A percentile compares a stretch with the other conserved stretches of the same genome.
phyloP scores from a whole-genome alignment of 2,329 filamentous ascomycete species.

The Juglanconis sp. region DNA sequence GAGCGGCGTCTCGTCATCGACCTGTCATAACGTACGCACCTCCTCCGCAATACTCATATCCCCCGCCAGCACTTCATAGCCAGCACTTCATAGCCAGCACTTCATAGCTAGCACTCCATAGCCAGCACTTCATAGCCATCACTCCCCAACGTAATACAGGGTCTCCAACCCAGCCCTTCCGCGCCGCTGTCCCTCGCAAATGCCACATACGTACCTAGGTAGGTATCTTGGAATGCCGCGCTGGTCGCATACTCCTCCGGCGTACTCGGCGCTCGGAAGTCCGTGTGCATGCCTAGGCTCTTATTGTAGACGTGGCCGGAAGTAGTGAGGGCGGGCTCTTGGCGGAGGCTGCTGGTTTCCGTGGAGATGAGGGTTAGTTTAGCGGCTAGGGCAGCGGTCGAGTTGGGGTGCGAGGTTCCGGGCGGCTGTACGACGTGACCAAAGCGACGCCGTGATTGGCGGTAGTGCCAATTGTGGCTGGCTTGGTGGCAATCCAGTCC shows the following conservation, averaged over 20 bases:
- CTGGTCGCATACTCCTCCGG: slow-evolving; percentile 8
- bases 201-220: slow-evolving; percentile 6
- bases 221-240: slow-evolving; percentile 10
- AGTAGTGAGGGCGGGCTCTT: slow-evolving; percentile 7
- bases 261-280: slow-evolving; percentile 3
- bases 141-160: background rate
- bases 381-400: slow-evolving; percentile 9
- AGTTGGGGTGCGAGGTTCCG: slow-evolving; percentile 13
- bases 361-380: slow-evolving; percentile 22
- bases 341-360: background rate
- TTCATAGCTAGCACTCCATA: background rate
- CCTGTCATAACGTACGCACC: too few relatives aligned
- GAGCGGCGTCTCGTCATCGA: too few relatives aligned
- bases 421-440: slow-evolving; percentile 12
- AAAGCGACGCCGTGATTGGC: slow-evolving; percentile 24
- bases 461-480: slow-evolving; percentile 24
- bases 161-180: background rate
- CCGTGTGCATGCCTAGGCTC: slow-evolving; percentile 27
- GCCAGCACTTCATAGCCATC: background rate
- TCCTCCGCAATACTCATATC: too few relatives aligned
- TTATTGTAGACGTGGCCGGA: slow-evolving; percentile 22
- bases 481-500: slow-evolving; percentile 6
- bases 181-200: background rate
- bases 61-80: too few relatives aligned
- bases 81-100: background rate